Percentiles rank a stretch among this genome's conserved stretches.
These are phyloP conservation scores for Fusarium temperatum DNA, from an alignment of 2,329 filamentous ascomycete species.

Conservation along the genomic window DNA sequence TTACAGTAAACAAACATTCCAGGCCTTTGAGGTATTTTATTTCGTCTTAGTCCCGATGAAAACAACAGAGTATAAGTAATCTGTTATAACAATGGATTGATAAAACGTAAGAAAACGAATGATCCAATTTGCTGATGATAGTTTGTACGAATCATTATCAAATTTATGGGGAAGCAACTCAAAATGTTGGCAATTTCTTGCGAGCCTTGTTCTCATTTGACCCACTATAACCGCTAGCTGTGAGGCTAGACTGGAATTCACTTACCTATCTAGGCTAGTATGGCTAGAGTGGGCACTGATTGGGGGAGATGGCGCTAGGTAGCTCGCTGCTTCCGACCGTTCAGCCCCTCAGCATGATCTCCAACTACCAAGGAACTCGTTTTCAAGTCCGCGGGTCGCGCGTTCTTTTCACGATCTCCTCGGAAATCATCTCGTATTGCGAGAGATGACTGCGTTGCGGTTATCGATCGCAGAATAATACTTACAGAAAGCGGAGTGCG, in stretches of 20 bases:
- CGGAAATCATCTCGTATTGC: accelerated
- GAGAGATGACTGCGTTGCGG: accelerated
- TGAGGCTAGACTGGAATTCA: background rate
- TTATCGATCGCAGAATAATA: background rate
- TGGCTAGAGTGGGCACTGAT: no score
- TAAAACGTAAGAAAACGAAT: no score
- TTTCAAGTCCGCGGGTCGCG: background rate
- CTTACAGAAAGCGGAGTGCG: background rate
- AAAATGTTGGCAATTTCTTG: background rate
- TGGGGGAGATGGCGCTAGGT: background rate
- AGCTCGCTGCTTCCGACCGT: background rate
- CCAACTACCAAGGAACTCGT: background rate
- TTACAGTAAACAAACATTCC: no score
- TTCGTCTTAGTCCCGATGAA: accelerated
- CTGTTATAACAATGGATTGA: no score
- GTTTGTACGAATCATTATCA: no score
- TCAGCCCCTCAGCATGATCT: background rate
- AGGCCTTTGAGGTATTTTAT: no score
- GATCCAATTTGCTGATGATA: no score
- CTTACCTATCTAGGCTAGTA: background rate
- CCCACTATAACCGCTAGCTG: background rate
- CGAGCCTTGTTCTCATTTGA: background rate
- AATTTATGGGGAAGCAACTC: background rate
- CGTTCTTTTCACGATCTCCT: background rate
- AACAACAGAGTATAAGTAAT: accelerated